These are phyloP conservation scores for Venturia carpophila DNA, from an alignment of 2,329 filamentous ascomycete genomes.

Conservation along the genomic window DNA sequence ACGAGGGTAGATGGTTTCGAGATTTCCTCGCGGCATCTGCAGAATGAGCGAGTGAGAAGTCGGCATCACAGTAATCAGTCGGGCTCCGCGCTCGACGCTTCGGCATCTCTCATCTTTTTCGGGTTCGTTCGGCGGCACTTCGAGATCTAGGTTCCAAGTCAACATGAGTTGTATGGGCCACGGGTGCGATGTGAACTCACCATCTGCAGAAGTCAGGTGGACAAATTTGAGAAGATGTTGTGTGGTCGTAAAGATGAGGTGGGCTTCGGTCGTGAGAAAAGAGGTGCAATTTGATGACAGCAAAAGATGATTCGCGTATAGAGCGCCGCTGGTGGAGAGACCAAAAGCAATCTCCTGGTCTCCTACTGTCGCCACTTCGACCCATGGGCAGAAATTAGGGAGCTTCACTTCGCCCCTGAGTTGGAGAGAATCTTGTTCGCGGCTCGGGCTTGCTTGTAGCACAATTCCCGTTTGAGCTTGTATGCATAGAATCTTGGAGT, in stretches of 20 bases:
- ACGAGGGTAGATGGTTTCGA: conserved; percentile 89
- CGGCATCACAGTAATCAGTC: conserved; percentile 81
- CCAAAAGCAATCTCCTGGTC: conserved; percentile 49
- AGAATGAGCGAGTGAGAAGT: conserved; percentile 77
- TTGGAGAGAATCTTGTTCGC: not conserved
- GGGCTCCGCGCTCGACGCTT: conserved; percentile 81
- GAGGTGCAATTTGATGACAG: conserved; percentile 87
- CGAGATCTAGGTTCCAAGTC: conserved; percentile 53
- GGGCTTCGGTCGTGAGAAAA: conserved; percentile 69
- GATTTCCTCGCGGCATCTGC: conserved; percentile 91
- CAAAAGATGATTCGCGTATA: conserved; percentile 68
- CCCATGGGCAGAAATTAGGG: conserved; percentile 28
- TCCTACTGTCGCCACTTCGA: conserved; percentile 31
- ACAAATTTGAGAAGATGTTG: conserved; percentile 93
- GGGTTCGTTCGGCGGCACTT: conserved; percentile 78
- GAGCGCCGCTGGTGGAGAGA: conserved; percentile 64
- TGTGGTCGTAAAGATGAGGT: conserved; percentile 86
- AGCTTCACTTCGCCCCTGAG: not conserved
- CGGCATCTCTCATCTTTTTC: conserved; percentile 88
- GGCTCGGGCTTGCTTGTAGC: not conserved
- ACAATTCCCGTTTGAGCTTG: conserved; percentile 3
- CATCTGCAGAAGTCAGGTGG: conserved; percentile 59
- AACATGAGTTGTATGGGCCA: not conserved
- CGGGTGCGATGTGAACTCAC: conserved; percentile 37
- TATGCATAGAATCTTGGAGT: not conserved